Conservation (phyloP, 805 yeast genomes). For the Candida boleticola region DNA sequence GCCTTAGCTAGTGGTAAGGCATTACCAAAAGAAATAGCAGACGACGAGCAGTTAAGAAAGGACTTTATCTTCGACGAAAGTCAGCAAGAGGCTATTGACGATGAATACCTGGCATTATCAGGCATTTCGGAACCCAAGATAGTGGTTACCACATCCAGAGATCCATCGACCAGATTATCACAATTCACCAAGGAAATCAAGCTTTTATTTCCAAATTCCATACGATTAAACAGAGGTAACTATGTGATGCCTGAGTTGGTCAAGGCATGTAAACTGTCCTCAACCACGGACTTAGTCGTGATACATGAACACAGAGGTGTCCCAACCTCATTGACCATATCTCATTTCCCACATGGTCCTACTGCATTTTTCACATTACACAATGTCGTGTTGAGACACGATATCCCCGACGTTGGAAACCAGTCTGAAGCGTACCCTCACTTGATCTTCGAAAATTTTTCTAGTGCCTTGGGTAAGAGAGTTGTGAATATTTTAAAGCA, state of each 20-base stretch:
- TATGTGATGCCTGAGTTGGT: constrained; percentile 83
- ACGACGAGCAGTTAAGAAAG: constrained; percentile 75
- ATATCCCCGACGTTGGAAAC: constrained; percentile 79
- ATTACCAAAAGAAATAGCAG: constrained; percentile 85
- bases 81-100: constrained; percentile 69
- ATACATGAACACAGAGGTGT: constrained; percentile 98
- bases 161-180: constrained; percentile 78
- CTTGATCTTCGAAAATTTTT: constrained; percentile 86
- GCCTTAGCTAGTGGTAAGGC: constrained; percentile 92
- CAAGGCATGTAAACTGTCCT: constrained; percentile 75
- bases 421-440: constrained; percentile 93
- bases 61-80: constrained; percentile 88
- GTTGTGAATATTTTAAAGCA: constrained; percentile 80
- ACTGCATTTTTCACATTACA: constrained; percentile 92
- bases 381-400: constrained; percentile 93
- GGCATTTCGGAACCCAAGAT: constrained; percentile 90
- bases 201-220: constrained; percentile 83
- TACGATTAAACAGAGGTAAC: constrained; percentile 91
- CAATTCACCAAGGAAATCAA: constrained; percentile 94
- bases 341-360: constrained; percentile 98
- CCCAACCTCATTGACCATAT: constrained; percentile 87
- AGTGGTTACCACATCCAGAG: constrained; percentile 90
- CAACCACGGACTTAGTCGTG: constrained; percentile 79
- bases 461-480: constrained; percentile 76
- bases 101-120: constrained; percentile 83